phyloP scores from a whole-genome alignment of 192 early-diverging fungal genomes.

The Gryganskiella cystojenkinii region DNA sequence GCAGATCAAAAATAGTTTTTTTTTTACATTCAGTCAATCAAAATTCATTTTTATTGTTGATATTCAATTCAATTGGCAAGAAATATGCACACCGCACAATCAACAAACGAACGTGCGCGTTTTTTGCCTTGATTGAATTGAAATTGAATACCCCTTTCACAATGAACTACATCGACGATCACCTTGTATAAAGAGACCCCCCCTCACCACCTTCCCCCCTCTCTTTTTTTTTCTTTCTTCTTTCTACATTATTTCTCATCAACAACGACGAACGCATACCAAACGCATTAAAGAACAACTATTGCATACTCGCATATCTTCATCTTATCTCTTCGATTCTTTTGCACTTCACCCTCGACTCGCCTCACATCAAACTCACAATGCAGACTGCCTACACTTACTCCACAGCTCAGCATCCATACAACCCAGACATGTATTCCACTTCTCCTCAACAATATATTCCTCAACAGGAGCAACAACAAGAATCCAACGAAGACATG shows the following conservation, averaged over 20 bases:
- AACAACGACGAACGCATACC: not conserved
- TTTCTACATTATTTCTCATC: slow-evolving; percentile 3
- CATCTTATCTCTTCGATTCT: not conserved
- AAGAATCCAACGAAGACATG: slow-evolving; percentile 42
- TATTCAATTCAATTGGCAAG: not conserved
- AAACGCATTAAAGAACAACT: slow-evolving; percentile 7
- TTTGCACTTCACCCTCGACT: not conserved
- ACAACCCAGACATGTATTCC: slow-evolving; percentile 52
- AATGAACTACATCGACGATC: no score
- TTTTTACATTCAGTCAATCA: no score
- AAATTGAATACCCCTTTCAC: not conserved
- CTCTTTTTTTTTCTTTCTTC: slow-evolving; percentile 11
- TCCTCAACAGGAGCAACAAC: slow-evolving; percentile 12
- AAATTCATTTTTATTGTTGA: no score
- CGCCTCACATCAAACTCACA: not conserved
- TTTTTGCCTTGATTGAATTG: not conserved
- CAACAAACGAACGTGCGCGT: no score
- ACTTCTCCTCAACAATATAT: slow-evolving; percentile 15
- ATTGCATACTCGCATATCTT: not conserved
- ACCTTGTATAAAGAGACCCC: slow-evolving; percentile 21
- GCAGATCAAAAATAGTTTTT: no score
- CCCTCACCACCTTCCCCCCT: not conserved
- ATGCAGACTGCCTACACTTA: slow-evolving; percentile 33
- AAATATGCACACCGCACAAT: not conserved
- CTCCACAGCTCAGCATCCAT: slow-evolving; percentile 25